Conservation (phyloP, 2,329 filamentous ascomycete genomes). For the Nectriaceae sp. region DNA sequence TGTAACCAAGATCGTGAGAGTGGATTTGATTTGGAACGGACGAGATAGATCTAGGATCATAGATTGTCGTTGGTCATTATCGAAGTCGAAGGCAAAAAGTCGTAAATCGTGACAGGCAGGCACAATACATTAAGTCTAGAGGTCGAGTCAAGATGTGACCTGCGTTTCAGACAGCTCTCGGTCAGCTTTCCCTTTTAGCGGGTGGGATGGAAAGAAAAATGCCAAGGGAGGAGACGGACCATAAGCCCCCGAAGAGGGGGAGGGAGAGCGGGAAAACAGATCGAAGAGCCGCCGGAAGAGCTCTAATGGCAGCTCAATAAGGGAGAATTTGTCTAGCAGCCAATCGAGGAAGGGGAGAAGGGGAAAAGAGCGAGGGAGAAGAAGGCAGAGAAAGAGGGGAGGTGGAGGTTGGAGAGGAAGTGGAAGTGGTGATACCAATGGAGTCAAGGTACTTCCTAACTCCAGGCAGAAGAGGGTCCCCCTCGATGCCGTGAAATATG, state of each 20-base stretch:
- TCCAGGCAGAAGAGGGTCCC: no score
- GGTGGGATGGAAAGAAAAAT: not conserved
- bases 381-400: no score
- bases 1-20: no score
- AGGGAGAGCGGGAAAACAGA: slow-evolving; percentile 15
- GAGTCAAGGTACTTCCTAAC: no score
- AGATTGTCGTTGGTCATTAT: slow-evolving; percentile 29
- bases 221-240: slow-evolving; percentile 21
- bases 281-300: not conserved
- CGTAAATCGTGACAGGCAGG: slow-evolving; percentile 26
- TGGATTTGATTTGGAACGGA: slow-evolving; percentile 18
- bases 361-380: no score
- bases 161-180: not conserved
- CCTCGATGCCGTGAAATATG: no score
- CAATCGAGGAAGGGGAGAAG: not conserved
- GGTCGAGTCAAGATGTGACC: slow-evolving; percentile 9
- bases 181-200: not conserved
- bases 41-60: slow-evolving; percentile 18
- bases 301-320: not conserved
- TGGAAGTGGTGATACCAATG: not conserved
- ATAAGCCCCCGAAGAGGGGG: slow-evolving; percentile 29
- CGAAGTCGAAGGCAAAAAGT: slow-evolving; percentile 17
- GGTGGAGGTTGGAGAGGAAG: not conserved
- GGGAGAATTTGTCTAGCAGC: not conserved
- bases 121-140: slow-evolving; percentile 31